phyloP scores from a whole-genome alignment of 768 basidiomycete genomes.

The Termitomyces sp. region DNA sequence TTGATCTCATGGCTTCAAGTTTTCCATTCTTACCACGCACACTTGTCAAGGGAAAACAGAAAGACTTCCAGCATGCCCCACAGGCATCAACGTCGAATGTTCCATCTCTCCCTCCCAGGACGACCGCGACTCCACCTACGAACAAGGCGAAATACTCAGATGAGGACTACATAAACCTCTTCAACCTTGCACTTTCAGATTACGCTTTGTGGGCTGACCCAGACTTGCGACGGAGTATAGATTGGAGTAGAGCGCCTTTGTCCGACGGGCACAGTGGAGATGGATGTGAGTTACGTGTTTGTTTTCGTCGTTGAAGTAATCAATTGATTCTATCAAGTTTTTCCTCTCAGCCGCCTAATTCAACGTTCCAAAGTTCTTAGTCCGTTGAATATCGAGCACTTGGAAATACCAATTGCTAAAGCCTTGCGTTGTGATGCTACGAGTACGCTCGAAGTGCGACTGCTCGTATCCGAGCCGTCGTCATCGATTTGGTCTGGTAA shows the following conservation, averaged over 20 bases:
- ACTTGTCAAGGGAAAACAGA: constrained; percentile 29
- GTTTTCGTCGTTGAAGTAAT: constrained; percentile 2
- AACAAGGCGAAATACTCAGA: constrained; percentile 7
- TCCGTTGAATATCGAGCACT: constrained; percentile 20
- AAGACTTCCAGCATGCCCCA: background rate
- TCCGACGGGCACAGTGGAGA: constrained; percentile 9
- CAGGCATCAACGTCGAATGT: background rate
- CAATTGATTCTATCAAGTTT: constrained; percentile 32
- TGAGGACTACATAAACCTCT: constrained; percentile 43
- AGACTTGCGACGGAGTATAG: constrained; percentile 45
- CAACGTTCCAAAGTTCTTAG: constrained; percentile 29
- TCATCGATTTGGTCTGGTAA: constrained; percentile 26
- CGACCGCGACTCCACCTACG: background rate
- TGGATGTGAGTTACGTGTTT: constrained; percentile 36
- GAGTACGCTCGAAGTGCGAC: constrained; percentile 51
- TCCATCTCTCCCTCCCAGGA: background rate
- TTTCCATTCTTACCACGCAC: constrained; percentile 45
- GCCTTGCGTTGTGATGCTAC: constrained; percentile 47
- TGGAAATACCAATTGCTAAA: constrained; percentile 49
- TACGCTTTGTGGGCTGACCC: constrained; percentile 62
- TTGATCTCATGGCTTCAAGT: constrained; percentile 16
- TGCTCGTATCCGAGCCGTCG: constrained; percentile 44
- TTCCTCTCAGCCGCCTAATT: constrained; percentile 53
- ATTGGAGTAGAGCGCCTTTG: constrained; percentile 20
- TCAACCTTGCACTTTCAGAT: constrained; percentile 63